Percentiles rank a stretch among this genome's conserved stretches.
phyloP scores from a whole-genome alignment of 2,329 filamentous ascomycete genomes.

The Colletotrichum costaricense region DNA sequence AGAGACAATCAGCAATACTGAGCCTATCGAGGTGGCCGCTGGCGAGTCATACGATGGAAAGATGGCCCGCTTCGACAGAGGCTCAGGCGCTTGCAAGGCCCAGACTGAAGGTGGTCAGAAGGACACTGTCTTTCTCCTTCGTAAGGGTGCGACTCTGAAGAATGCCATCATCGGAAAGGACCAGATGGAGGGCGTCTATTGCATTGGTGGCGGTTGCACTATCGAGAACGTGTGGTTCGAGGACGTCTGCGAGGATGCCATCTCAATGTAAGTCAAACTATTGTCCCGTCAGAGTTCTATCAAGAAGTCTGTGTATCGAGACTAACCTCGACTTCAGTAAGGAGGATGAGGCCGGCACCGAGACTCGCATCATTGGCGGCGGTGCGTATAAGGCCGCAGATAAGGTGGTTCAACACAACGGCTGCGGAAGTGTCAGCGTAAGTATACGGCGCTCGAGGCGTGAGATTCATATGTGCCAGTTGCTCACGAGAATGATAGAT shows the following conservation, averaged over 20 bases:
- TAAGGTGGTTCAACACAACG: slow-evolving; percentile 61
- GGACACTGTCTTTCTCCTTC: slow-evolving; percentile 57
- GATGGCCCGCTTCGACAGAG: slow-evolving; percentile 51
- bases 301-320: neutral
- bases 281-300: neutral
- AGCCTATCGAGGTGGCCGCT: slow-evolving; percentile 45
- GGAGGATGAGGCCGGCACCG: slow-evolving; percentile 32
- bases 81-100: slow-evolving; percentile 52
- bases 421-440: slow-evolving; percentile 54
- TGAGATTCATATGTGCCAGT: neutral
- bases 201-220: slow-evolving; percentile 41
- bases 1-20: slow-evolving; percentile 40
- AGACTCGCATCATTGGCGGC: slow-evolving; percentile 46
- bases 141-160: slow-evolving; percentile 54
- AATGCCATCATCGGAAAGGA: slow-evolving; percentile 59
- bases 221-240: slow-evolving; percentile 43
- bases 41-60: slow-evolving; percentile 46
- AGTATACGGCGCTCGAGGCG: neutral
- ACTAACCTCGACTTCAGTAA: slow-evolving; percentile 17
- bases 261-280: slow-evolving; percentile 35
- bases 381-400: slow-evolving; percentile 57
- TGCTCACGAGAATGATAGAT: slow-evolving; percentile 32
- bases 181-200: slow-evolving; percentile 44
- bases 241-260: slow-evolving; percentile 42
- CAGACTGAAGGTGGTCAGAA: slow-evolving; percentile 55